These are phyloP conservation scores for Verbena officinalis DNA, from an alignment of 257 asterid species.

Conservation along the genomic window DNA sequence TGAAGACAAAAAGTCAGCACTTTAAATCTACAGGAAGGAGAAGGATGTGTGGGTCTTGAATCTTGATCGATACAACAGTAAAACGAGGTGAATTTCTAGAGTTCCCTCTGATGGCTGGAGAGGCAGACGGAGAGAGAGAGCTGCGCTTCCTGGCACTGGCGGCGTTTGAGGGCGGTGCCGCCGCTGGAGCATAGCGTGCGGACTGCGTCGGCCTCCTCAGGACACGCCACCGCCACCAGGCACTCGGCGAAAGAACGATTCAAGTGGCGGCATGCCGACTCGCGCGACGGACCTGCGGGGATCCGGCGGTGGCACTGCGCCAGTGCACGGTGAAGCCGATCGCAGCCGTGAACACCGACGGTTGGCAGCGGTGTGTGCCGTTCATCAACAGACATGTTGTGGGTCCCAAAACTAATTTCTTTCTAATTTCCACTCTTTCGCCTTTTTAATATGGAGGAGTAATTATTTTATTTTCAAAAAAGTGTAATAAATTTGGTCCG, in stretches of 20 bases:
- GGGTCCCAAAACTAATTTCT: slow-evolving; percentile 3
- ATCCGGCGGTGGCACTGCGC: slow-evolving; percentile 75
- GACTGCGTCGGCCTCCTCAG: slow-evolving; percentile 72
- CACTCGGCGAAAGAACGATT: slow-evolving; percentile 80
- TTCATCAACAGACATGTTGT: slow-evolving; percentile 27
- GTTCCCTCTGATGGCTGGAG: slow-evolving; percentile 47
- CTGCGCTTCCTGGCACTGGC: slow-evolving; percentile 77
- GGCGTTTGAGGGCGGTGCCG: slow-evolving; percentile 88
- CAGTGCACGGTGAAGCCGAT: slow-evolving; percentile 61
- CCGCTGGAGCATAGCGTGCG: slow-evolving; percentile 82
- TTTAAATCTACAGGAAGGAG: background rate
- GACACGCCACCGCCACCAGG: slow-evolving; percentile 70
- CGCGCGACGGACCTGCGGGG: slow-evolving; percentile 61
- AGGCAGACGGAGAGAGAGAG: slow-evolving; percentile 73
- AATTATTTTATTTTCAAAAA: background rate
- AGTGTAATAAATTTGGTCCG: background rate
- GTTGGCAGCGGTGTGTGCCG: slow-evolving; percentile 34
- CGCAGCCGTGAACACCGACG: slow-evolving; percentile 46
- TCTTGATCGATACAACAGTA: slow-evolving; percentile 15
- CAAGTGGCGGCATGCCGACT: slow-evolving; percentile 82
- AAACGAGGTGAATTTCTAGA: slow-evolving; percentile 22
- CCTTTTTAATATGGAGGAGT: too few species aligned
- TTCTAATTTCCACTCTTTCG: background rate
- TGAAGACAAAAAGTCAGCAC: background rate
- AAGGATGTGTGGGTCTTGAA: background rate